Conservation (phyloP, 495 filamentous ascomycete genomes). For the Annulohypoxylon nitens region DNA sequence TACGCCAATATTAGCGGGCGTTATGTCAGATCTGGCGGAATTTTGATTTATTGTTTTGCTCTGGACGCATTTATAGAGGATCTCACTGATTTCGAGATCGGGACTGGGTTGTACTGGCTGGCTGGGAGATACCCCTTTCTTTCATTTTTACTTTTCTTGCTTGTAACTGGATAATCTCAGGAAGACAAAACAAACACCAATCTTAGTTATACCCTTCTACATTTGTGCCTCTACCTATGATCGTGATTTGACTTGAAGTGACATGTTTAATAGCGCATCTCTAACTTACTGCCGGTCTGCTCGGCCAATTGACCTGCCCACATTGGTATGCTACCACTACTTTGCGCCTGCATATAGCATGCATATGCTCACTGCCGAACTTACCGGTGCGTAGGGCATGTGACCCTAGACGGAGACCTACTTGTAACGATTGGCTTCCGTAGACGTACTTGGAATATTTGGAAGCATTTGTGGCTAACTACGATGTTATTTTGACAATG, state of each 20-base stretch:
- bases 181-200: slow-evolving; percentile 36
- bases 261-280: neutral
- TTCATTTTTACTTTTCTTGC: slow-evolving; percentile 40
- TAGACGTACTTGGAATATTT: neutral
- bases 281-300: neutral
- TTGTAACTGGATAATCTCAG: slow-evolving; percentile 40
- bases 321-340: neutral
- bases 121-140: slow-evolving; percentile 53
- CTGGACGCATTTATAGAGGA: slow-evolving; percentile 46
- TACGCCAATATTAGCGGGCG: slow-evolving; percentile 41
- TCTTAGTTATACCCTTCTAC: slow-evolving; percentile 21
- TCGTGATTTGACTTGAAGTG: slow-evolving; percentile 9
- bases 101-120: slow-evolving; percentile 52
- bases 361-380: slow-evolving; percentile 27
- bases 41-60: slow-evolving; percentile 36
- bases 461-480: neutral
- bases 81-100: slow-evolving; percentile 37
- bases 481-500: slow-evolving; percentile 12
- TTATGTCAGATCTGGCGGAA: slow-evolving; percentile 41
- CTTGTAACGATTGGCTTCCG: slow-evolving; percentile 5
- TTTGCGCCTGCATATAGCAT: slow-evolving; percentile 24
- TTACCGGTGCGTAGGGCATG: slow-evolving; percentile 22
- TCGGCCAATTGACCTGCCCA: neutral
- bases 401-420: slow-evolving; percentile 13
- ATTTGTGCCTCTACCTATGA: neutral